Conservation (phyloP, 768 basidiomycete genomes). For the Psilocybe azurescens region DNA sequence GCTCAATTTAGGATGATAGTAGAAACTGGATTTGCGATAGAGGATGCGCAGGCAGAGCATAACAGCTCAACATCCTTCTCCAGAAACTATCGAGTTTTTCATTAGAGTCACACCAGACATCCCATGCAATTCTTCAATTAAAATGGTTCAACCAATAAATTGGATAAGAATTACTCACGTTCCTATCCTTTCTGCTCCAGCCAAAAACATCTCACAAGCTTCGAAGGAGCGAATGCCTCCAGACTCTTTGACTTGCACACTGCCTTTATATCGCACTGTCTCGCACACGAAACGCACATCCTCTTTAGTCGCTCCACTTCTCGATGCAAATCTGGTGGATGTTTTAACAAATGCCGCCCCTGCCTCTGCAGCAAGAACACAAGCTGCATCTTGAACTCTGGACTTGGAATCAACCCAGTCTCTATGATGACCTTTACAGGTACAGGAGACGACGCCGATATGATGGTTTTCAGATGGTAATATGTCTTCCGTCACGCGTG, state of each 20-base stretch:
- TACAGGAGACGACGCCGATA: conserved; percentile 35
- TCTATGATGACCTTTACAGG: conserved; percentile 60
- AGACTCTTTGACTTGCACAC: conserved; percentile 55
- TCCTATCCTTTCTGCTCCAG: conserved; percentile 59
- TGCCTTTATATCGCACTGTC: conserved; percentile 35
- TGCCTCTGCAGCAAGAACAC: conserved; percentile 51
- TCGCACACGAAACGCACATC: conserved; percentile 52
- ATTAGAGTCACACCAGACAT: conserved; percentile 24
- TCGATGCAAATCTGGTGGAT: conserved; percentile 54
- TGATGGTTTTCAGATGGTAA: conserved; percentile 44
- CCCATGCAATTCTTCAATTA: conserved; percentile 3
- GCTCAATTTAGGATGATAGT: no score
- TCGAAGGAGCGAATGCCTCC: conserved; percentile 55
- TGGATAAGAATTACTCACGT: conserved; percentile 43
- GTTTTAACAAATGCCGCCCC: conserved; percentile 61
- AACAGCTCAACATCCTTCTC: conserved; percentile 8
- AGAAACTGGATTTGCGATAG: neutral
- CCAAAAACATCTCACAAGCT: conserved; percentile 51
- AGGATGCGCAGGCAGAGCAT: no score
- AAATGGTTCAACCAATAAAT: neutral
- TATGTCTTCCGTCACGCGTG: no score
- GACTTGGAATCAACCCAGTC: conserved; percentile 47
- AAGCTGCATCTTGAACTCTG: conserved; percentile 51
- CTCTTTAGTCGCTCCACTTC: conserved; percentile 44
- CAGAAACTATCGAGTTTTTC: conserved; percentile 5